Percentiles rank a stretch among this genome's conserved stretches.
Evolutionary conservation across 2,329 filamentous ascomycete species (phyloP).

Genomic region (Trichoderma simmonsii): DNA sequence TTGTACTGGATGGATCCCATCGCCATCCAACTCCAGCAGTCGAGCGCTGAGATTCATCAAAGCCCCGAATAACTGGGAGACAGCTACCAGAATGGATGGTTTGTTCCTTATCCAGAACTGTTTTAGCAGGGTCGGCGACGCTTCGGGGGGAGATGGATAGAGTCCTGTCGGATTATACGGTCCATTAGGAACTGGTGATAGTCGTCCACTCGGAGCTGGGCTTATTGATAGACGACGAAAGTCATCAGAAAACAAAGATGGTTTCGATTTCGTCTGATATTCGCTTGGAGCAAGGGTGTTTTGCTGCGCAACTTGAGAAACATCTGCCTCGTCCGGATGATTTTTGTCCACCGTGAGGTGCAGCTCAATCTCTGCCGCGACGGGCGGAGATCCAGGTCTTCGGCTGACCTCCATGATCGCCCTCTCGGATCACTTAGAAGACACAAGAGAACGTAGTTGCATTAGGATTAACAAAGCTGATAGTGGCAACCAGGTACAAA

Average conservation of each 20-base stretch:
- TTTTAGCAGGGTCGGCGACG: slow-evolving; percentile 25
- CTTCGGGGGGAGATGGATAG: not conserved
- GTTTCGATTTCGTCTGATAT: slow-evolving; percentile 7
- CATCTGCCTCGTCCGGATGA: slow-evolving; percentile 1
- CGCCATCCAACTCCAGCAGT: slow-evolving; percentile 67
- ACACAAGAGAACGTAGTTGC: not conserved
- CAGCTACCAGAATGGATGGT: slow-evolving; percentile 68
- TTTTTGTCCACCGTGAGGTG: not conserved
- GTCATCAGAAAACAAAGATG: not conserved
- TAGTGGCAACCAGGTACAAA: not conserved
- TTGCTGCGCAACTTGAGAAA: not conserved
- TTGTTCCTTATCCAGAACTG: slow-evolving; percentile 63
- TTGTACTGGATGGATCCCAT: slow-evolving; percentile 77
- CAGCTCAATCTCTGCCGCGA: slow-evolving; percentile 4
- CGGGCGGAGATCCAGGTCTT: not conserved
- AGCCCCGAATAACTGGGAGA: slow-evolving; percentile 76
- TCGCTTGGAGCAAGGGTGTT: not conserved
- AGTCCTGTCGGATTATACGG: slow-evolving; percentile 1
- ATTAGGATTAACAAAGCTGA: not conserved
- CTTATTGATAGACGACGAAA: slow-evolving; percentile 23
- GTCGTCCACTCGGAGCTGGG: slow-evolving; percentile 23
- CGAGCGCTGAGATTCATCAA: slow-evolving; percentile 83
- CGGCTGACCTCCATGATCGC: not conserved
- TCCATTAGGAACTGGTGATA: slow-evolving; percentile 21
- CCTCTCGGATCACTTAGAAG: not conserved